Evolutionary conservation across 495 filamentous ascomycete species (phyloP), one percentile per base, ranked within the genome.

Genomic region (Aspergillus campestris): DNA sequence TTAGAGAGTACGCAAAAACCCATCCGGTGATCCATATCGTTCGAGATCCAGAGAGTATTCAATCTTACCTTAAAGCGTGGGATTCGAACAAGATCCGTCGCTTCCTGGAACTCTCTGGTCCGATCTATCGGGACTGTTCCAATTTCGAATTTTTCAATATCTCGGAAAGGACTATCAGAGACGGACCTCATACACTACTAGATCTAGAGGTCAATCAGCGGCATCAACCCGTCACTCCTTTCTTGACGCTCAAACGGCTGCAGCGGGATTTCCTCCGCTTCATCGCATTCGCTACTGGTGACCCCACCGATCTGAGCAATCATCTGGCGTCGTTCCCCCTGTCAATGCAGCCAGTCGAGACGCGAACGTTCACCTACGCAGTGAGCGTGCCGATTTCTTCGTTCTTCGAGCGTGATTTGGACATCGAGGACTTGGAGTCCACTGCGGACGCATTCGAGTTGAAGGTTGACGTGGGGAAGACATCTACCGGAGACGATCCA

Each of bases 101-200:
- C 41, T 80, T 68, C 51, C 66, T 78, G 24, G 68, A 74, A 24
- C 56, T 74, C 31, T 79, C 67, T 37, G 76, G 60, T 48, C 65
- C 59, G 53, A 80, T 71, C 47, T 83, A 67, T 55, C 68, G 75
- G 44, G 63, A 62, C 13, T 87, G 82, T 60, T 86, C 85, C 8
- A 89, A 88, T 50, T 66, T 84, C 30, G 85, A 88, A 56, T 89
- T 83, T 51, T 89, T 82, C 67, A 91, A 91, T 52, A 60, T 87
- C n/a, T 64, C 65, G 3, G 56, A 65, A 46, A 55, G 57, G 36
- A 50, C 35, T 32, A 49, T 55, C 13, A 42, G 53, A 5, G 56
- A 62, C n/a, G 18, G 18, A 24, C 18, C 18, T 24, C 40, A 51
- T n/a, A 34, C 14, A 2, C 34, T 31, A 6, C 53, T 49, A 51